A percentile compares a stretch with the other conserved stretches of the same genome.
These are phyloP conservation scores for Geopyxis carbonaria DNA, from an alignment of 495 filamentous ascomycete species.

Conservation along the genomic window DNA sequence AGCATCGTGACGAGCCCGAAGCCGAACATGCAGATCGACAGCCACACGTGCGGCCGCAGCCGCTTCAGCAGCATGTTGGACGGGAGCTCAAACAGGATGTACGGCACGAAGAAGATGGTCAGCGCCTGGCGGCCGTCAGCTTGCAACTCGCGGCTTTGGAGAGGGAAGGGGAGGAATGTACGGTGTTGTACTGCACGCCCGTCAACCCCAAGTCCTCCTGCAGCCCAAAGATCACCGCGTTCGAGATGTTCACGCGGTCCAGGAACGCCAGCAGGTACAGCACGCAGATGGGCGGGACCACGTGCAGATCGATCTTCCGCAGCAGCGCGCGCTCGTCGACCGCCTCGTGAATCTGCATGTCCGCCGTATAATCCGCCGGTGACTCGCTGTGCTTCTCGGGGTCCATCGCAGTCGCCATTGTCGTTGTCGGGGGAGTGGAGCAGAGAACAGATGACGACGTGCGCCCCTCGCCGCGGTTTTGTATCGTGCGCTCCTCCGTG, in stretches of 20 bases:
- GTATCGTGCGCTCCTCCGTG: no score
- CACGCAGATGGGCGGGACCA: slow-evolving; percentile 38
- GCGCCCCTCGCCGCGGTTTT: no score
- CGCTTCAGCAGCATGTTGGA: slow-evolving; percentile 49
- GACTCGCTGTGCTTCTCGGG: no score
- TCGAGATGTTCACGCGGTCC: slow-evolving; percentile 36
- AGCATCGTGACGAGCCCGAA: slow-evolving; percentile 63
- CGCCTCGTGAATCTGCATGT: no score
- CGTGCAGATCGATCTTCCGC: slow-evolving; percentile 45
- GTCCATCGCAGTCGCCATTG: no score
- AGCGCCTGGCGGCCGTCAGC: no score
- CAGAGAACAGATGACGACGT: no score
- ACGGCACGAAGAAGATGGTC: slow-evolving; percentile 86
- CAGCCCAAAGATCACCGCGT: slow-evolving; percentile 47
- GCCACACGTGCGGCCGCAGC: slow-evolving; percentile 7
- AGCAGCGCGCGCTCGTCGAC: slow-evolving; percentile 4
- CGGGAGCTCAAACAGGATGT: slow-evolving; percentile 59
- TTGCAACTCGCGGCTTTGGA: no score
- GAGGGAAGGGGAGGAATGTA: no score
- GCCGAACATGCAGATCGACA: slow-evolving; percentile 61
- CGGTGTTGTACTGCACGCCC: slow-evolving; percentile 54
- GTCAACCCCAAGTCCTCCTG: slow-evolving; percentile 43
- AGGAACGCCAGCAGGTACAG: slow-evolving; percentile 65
- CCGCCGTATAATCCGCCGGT: no score
- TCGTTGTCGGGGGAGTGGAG: no score